Conservation (phyloP, 2,329 filamentous ascomycete genomes). For the Curvularia verruculosa region DNA sequence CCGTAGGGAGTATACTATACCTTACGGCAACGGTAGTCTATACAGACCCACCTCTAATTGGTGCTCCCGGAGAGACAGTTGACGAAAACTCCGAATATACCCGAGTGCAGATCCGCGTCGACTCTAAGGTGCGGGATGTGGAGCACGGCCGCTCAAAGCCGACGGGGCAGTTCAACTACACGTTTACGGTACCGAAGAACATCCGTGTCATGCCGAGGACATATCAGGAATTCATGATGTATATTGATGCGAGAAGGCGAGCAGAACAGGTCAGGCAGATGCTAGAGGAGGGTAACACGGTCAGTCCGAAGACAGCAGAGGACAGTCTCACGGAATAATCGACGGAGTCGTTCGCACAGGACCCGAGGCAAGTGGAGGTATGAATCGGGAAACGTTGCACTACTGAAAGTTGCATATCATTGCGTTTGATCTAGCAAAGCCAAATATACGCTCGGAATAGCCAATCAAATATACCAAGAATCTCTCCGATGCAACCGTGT, state of each 20-base stretch:
- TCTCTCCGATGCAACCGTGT: not conserved
- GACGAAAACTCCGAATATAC: constrained; percentile 56
- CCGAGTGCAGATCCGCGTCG: constrained; percentile 72
- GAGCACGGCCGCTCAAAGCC: constrained; percentile 71
- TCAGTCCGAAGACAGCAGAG: constrained; percentile 41
- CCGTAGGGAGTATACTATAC: constrained; percentile 75
- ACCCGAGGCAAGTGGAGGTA: not conserved
- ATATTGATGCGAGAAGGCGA: constrained; percentile 65
- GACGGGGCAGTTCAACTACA: constrained; percentile 79
- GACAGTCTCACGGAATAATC: constrained; percentile 47
- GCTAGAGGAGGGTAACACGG: constrained; percentile 35
- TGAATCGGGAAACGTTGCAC: not conserved
- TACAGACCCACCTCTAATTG: constrained; percentile 65
- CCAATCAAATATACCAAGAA: not conserved
- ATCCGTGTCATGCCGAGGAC: constrained; percentile 69
- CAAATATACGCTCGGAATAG: not conserved
- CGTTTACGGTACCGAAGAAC: constrained; percentile 68
- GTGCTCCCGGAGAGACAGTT: constrained; percentile 44
- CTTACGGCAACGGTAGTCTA: constrained; percentile 74
- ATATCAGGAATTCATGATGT: constrained; percentile 70
- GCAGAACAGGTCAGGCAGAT: constrained; percentile 57
- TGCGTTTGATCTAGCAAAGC: not conserved
- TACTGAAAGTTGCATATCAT: not conserved
- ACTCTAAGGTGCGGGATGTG: constrained; percentile 73
- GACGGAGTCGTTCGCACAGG: not conserved